These are phyloP conservation scores for Trichoderma sp. DNA, from an alignment of 2,329 filamentous ascomycete genomes.

Conservation along the genomic window DNA sequence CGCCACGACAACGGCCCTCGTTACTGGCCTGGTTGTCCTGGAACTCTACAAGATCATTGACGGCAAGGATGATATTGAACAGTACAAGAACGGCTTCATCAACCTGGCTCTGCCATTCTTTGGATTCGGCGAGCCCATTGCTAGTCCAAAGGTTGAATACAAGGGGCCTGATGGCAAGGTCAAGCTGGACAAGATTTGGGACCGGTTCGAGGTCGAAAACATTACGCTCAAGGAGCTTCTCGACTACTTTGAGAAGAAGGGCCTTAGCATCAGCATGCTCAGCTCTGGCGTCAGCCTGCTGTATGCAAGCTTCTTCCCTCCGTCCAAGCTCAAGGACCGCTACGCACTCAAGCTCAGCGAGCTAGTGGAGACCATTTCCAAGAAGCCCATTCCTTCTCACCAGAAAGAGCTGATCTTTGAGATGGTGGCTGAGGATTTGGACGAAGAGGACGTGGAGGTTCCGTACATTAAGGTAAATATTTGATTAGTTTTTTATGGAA, in stretches of 20 bases:
- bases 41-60: constrained; percentile 97
- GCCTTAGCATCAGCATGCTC: constrained; percentile 85
- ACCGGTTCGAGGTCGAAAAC: constrained; percentile 88
- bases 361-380: constrained; percentile 84
- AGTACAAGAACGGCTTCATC: constrained; percentile 99
- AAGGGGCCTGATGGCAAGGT: constrained; percentile 76
- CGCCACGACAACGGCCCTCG: constrained; percentile 92
- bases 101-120: constrained; percentile 97
- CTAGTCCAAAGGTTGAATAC: constrained; percentile 90
- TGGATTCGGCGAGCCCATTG: constrained; percentile 95
- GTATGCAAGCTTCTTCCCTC: constrained; percentile 90
- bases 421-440: constrained; percentile 85
- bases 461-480: constrained; percentile 90
- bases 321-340: constrained; percentile 77
- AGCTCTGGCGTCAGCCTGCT: constrained; percentile 96
- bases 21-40: constrained; percentile 88
- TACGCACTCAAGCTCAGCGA: constrained; percentile 82
- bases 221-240: constrained; percentile 84
- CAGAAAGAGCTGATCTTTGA: constrained; percentile 97
- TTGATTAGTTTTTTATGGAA: not conserved
- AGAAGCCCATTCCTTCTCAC: constrained; percentile 86
- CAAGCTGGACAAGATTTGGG: constrained; percentile 94
- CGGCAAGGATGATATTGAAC: constrained; percentile 93
- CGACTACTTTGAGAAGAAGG: constrained; percentile 76
- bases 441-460: constrained; percentile 92